Evolutionary conservation across 805 yeast species (phyloP).

Genomic region (Scheffersomyces coipomensis): DNA sequence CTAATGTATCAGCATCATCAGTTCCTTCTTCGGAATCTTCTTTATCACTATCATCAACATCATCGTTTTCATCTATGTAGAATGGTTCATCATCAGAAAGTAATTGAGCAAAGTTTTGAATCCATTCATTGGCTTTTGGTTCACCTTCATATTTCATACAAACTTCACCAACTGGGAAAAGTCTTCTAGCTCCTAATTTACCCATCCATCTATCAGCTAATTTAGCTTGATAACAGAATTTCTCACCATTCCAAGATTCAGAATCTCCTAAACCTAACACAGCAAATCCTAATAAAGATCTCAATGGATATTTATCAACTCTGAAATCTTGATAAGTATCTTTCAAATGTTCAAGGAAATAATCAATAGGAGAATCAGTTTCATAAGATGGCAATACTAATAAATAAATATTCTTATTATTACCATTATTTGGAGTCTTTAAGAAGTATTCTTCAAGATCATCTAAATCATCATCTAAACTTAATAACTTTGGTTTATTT

Average conservation of each 20-base stretch:
- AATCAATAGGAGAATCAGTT: slow-evolving; percentile 89
- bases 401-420: slow-evolving; percentile 54
- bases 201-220: slow-evolving; percentile 73
- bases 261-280: slow-evolving; percentile 87
- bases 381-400: slow-evolving; percentile 87
- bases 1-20: slow-evolving; percentile 45
- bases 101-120: slow-evolving; percentile 54
- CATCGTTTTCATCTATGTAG: slow-evolving; percentile 55
- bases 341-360: slow-evolving; percentile 71
- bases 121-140: slow-evolving; percentile 64
- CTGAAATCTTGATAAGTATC: slow-evolving; percentile 86
- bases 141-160: slow-evolving; percentile 75
- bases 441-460: slow-evolving; percentile 83
- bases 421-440: slow-evolving; percentile 48
- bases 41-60: slow-evolving; percentile 51
- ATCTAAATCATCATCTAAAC: slow-evolving; percentile 76
- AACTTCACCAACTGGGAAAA: slow-evolving; percentile 79
- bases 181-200: slow-evolving; percentile 80
- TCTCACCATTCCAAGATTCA: slow-evolving; percentile 73
- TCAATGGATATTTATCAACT: slow-evolving; percentile 77
- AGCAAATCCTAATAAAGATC: slow-evolving; percentile 69
- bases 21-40: slow-evolving; percentile 35
- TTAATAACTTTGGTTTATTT: slow-evolving; percentile 52
- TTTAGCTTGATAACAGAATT: slow-evolving; percentile 84
- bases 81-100: slow-evolving; percentile 73